Conservation (phyloP, 352 stramenopile species). For the Phytopythium kandeliae region DNA sequence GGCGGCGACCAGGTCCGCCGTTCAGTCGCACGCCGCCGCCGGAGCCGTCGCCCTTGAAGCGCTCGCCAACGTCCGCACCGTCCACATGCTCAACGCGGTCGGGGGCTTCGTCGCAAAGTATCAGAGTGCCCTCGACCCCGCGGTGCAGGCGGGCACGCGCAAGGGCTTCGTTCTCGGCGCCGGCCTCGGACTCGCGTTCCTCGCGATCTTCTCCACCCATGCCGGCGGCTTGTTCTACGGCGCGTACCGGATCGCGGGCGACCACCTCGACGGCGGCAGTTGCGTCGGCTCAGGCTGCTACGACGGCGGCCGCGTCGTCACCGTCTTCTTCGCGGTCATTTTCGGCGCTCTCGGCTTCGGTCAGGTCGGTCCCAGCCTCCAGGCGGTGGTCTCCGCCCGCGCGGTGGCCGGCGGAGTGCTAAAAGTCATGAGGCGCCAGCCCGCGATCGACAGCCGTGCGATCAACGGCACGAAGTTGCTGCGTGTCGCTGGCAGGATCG, state of each 20-base stretch:
- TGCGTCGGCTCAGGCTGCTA: conserved; percentile 28
- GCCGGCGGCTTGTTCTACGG: conserved; percentile 58
- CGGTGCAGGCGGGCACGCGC: conserved; percentile 24
- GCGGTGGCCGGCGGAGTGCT: conserved; percentile 44
- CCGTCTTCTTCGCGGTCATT: conserved; percentile 43
- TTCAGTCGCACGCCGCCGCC: conserved; percentile 39
- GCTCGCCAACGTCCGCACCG: conserved; percentile 47
- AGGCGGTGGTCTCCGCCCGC: conserved; percentile 35
- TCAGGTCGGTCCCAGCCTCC: conserved; percentile 32
- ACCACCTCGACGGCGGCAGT: conserved; percentile 16
- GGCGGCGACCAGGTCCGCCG: conserved; percentile 18
- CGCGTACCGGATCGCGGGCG: conserved; percentile 32
- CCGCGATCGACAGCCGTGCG: conserved; percentile 33
- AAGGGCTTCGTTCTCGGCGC: conserved; percentile 31
- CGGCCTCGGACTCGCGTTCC: conserved; percentile 44
- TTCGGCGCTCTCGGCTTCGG: conserved; percentile 49
- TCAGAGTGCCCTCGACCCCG: conserved; percentile 18
- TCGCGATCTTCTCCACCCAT: conserved; percentile 49
- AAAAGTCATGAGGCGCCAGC: conserved; percentile 29
- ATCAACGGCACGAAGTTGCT: conserved; percentile 15
- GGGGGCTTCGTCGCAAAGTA: conserved; percentile 37
- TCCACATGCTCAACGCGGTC: conserved; percentile 56
- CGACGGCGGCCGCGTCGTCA: conserved; percentile 40
- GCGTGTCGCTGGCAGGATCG: conserved; percentile 22
- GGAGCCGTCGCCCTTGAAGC: conserved; percentile 51